phyloP scores from a whole-genome alignment of 2,329 filamentous ascomycete species.

The Gremmenia infestans region DNA sequence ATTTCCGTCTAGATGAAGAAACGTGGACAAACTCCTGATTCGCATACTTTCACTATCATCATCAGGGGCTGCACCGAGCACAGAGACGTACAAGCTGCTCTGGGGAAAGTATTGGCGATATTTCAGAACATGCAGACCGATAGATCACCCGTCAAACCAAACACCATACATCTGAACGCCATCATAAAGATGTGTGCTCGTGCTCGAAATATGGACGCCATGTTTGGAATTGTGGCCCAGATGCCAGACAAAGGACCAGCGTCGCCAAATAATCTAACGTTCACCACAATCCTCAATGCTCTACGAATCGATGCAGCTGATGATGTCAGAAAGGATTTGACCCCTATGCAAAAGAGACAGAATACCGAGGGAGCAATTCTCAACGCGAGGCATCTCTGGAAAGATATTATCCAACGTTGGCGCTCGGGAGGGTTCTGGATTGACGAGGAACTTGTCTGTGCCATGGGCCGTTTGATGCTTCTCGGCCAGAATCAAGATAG shows the following conservation, averaged over 20 bases:
- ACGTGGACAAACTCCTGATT: conserved; percentile 72
- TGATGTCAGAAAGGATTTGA: conserved; percentile 22
- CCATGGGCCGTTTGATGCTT: conserved; percentile 77
- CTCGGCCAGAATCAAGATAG: conserved; percentile 58
- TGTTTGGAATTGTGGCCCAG: conserved; percentile 72
- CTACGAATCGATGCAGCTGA: conserved; percentile 48
- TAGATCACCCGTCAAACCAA: conserved; percentile 61
- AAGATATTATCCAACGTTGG: conserved; percentile 75
- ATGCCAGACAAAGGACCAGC: conserved; percentile 60
- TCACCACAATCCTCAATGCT: conserved; percentile 76
- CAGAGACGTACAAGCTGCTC: conserved; percentile 51
- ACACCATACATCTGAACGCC: conserved; percentile 81
- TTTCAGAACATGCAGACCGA: conserved; percentile 70
- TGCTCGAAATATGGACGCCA: conserved; percentile 68
- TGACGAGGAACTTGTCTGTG: conserved; percentile 72
- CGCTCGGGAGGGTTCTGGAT: conserved; percentile 61
- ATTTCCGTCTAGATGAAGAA: conserved; percentile 77
- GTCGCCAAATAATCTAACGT: conserved; percentile 67
- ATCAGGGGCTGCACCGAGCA: conserved; percentile 68
- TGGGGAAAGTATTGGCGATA: conserved; percentile 65
- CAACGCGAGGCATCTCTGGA: conserved; percentile 73
- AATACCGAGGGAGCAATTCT: conserved; percentile 46
- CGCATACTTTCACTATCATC: conserved; percentile 78
- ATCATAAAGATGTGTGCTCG: conserved; percentile 76
- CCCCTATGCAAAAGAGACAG: conserved; percentile 26